phyloP scores from a whole-genome alignment of 495 filamentous ascomycete genomes.

The Extremus antarcticus region DNA sequence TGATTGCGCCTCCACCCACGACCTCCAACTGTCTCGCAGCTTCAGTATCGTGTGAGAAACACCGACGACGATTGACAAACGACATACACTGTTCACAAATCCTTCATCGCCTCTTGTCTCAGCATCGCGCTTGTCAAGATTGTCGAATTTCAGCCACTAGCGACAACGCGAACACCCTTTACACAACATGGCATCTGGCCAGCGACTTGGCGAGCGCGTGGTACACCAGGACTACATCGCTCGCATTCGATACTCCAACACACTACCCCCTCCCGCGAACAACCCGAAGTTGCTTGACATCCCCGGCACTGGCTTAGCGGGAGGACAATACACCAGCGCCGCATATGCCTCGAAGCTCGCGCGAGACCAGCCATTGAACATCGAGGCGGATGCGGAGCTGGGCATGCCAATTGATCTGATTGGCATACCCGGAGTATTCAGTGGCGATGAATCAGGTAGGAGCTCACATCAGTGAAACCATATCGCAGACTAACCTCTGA shows the following conservation, averaged over 20 bases:
- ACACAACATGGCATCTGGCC: constrained; percentile 15
- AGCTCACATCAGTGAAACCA: constrained; percentile 10
- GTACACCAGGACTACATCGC: constrained; percentile 89
- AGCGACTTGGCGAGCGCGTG: constrained; percentile 4
- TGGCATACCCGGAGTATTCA: constrained; percentile 85
- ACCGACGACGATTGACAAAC: too few species aligned
- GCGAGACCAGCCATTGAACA: constrained; percentile 83
- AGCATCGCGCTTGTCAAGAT: too few species aligned
- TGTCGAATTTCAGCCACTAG: too few species aligned
- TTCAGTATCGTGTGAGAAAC: too few species aligned
- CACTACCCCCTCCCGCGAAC: constrained; percentile 81
- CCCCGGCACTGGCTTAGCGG: constrained; percentile 75
- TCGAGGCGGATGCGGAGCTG: constrained; percentile 93
- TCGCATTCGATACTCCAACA: constrained; percentile 86
- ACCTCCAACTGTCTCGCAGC: too few species aligned
- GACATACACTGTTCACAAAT: too few species aligned
- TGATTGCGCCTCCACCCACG: too few species aligned
- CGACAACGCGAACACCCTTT: background rate
- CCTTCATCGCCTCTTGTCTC: too few species aligned
- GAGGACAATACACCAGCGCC: constrained; percentile 72
- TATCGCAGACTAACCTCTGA: constrained; percentile 1
- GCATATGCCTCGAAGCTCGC: constrained; percentile 79
- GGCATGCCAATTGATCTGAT: constrained; percentile 95
- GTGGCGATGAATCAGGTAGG: constrained; percentile 92
- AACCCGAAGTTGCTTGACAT: constrained; percentile 95